Evolutionary conservation across 352 stramenopile genomes (phyloP).

Genomic region (Globisporangium iwayamae): DNA sequence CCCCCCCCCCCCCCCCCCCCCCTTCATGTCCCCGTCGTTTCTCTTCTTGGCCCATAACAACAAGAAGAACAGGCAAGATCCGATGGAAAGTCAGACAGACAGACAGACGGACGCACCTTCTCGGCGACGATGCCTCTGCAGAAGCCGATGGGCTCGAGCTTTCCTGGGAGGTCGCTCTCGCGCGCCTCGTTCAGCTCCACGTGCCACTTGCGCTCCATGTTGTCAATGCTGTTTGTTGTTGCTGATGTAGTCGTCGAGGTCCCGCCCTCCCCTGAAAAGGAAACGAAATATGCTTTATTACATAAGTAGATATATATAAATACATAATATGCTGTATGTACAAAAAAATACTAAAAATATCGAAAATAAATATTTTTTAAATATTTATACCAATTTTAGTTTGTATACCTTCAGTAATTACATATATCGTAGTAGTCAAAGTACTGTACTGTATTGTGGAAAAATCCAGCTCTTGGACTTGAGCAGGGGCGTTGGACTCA

Average conservation of each 20-base stretch:
- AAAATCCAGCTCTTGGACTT: neutral
- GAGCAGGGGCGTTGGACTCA: neutral
- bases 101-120: constrained; percentile 34
- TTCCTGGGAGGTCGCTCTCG: constrained; percentile 61
- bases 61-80: neutral
- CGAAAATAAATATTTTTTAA: neutral
- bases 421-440: too few relatives aligned
- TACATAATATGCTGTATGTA: too few relatives aligned
- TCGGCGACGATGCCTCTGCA: constrained; percentile 49
- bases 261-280: neutral
- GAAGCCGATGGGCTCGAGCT: constrained; percentile 68
- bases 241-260: neutral
- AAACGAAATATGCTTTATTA: neutral
- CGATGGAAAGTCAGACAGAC: neutral
- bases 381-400: too few relatives aligned
- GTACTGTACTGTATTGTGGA: neutral
- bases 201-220: constrained; percentile 68
- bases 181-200: constrained; percentile 71
- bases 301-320: neutral
- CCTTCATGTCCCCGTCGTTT: neutral
- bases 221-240: constrained; percentile 3
- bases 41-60: neutral
- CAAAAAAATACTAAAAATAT: too few relatives aligned
- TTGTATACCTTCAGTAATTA: too few relatives aligned
- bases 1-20: too few relatives aligned